Evolutionary conservation across 106 monocot species (phyloP).

Genomic region (Platanthera zijinensis): DNA sequence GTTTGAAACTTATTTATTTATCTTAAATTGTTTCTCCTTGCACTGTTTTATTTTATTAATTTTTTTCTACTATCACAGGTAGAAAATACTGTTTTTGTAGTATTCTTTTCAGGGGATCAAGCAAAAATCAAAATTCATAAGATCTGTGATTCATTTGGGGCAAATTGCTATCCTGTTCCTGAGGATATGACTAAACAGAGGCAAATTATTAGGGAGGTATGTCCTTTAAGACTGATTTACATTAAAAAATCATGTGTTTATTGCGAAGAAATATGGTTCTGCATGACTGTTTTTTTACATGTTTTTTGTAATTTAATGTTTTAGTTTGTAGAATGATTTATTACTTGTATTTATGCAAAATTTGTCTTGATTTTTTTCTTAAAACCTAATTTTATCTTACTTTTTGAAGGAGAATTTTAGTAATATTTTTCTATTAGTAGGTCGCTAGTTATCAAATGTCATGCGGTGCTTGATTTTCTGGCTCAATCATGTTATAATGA

Average conservation of each 20-base stretch:
- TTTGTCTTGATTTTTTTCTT: neutral
- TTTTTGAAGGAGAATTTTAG: neutral
- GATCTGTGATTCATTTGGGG: conserved; percentile 93
- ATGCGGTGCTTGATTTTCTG: neutral
- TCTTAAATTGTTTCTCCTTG: neutral
- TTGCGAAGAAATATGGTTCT: neutral
- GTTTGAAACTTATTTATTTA: conserved; percentile 24
- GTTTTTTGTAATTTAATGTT: neutral
- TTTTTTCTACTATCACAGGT: conserved; percentile 45
- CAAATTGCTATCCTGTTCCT: conserved; percentile 97
- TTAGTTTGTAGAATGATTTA: neutral
- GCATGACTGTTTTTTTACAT: neutral
- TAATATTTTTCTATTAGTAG: neutral
- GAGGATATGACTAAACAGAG: conserved; percentile 80
- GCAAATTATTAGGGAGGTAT: conserved; percentile 84
- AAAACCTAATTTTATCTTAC: neutral
- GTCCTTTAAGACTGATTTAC: neutral
- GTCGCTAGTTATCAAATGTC: neutral
- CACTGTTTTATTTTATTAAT: neutral
- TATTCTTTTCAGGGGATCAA: conserved; percentile 96
- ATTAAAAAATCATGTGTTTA: neutral
- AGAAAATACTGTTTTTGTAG: conserved; percentile 92
- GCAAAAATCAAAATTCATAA: conserved; percentile 83
- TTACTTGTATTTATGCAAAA: neutral
- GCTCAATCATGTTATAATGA: neutral